phyloP scores from a whole-genome alignment of 2,329 filamentous ascomycete genomes.

The Clonostachys chloroleuca region DNA sequence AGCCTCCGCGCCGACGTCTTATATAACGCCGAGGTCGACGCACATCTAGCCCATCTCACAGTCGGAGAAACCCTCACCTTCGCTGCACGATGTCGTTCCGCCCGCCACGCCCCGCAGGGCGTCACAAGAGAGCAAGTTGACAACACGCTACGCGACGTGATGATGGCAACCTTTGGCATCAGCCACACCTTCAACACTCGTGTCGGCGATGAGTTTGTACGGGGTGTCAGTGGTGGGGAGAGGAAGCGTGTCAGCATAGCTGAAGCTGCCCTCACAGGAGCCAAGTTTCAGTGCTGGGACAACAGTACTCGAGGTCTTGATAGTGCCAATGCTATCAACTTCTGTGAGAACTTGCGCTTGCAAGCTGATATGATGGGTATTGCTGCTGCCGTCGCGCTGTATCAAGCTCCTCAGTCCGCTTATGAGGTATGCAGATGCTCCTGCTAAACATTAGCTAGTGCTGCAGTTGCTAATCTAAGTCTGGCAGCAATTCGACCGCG shows the following conservation, averaged over 20 bases:
- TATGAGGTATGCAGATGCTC: constrained; percentile 56
- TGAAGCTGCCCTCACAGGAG: constrained; percentile 46
- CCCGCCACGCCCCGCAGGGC: constrained; percentile 43
- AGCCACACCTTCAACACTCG: constrained; percentile 56
- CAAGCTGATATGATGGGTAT: neutral
- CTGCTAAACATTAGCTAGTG: constrained; percentile 20
- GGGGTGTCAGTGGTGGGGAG: constrained; percentile 48
- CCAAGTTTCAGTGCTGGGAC: constrained; percentile 62
- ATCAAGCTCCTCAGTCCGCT: constrained; percentile 61
- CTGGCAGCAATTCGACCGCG: constrained; percentile 52
- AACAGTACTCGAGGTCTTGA: constrained; percentile 60
- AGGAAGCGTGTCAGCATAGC: constrained; percentile 66
- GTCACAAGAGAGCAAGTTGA: constrained; percentile 32
- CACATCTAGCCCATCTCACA: constrained; percentile 60
- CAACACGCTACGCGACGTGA: constrained; percentile 40
- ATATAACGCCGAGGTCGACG: constrained; percentile 58
- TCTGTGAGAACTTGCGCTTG: constrained; percentile 48
- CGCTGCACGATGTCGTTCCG: constrained; percentile 57
- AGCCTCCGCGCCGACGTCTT: constrained; percentile 55
- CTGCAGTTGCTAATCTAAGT: neutral
- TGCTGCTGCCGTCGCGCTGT: constrained; percentile 59
- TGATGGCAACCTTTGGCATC: constrained; percentile 60
- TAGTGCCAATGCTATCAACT: constrained; percentile 56
- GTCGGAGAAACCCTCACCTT: constrained; percentile 59
- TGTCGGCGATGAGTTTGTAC: constrained; percentile 56